Conservation (phyloP, 352 stramenopile species). For the Blastocystis sp. region DNA sequence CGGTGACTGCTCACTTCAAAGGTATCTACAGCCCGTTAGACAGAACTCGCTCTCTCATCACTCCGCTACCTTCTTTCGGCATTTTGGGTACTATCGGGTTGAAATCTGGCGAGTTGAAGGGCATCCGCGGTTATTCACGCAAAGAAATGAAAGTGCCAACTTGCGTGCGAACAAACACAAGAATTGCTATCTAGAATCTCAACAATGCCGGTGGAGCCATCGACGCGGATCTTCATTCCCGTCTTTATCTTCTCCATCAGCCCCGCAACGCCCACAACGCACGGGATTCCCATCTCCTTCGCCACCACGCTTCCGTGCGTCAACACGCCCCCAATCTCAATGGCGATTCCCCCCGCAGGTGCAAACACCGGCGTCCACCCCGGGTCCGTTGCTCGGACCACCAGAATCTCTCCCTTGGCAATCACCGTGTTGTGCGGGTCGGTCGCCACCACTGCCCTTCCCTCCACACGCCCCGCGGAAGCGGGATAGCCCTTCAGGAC, state of each 20-base stretch:
- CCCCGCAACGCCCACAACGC: conserved; percentile 55
- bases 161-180: neutral
- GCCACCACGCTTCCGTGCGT: conserved; percentile 71
- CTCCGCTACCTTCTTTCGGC: conserved; percentile 31
- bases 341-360: conserved; percentile 63
- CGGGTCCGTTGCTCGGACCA: conserved; percentile 67
- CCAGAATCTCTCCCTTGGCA: conserved; percentile 70
- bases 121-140: no score
- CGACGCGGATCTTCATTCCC: conserved; percentile 70
- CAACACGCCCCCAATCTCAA: conserved; percentile 71
- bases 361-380: conserved; percentile 71
- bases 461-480: conserved; percentile 38
- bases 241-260: conserved; percentile 69
- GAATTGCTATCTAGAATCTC: conserved; percentile 62
- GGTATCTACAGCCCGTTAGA: conserved; percentile 8
- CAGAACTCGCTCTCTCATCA: neutral
- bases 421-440: conserved; percentile 30
- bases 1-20: conserved; percentile 75
- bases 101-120: no score
- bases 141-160: no score
- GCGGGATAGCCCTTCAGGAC: conserved; percentile 26
- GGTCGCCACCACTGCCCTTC: conserved; percentile 31
- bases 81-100: neutral
- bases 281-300: conserved; percentile 72
- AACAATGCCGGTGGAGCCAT: conserved; percentile 70